These are phyloP conservation scores for Phyllosticta capitalensis DNA, from an alignment of 2,329 filamentous ascomycete species.

Conservation along the genomic window DNA sequence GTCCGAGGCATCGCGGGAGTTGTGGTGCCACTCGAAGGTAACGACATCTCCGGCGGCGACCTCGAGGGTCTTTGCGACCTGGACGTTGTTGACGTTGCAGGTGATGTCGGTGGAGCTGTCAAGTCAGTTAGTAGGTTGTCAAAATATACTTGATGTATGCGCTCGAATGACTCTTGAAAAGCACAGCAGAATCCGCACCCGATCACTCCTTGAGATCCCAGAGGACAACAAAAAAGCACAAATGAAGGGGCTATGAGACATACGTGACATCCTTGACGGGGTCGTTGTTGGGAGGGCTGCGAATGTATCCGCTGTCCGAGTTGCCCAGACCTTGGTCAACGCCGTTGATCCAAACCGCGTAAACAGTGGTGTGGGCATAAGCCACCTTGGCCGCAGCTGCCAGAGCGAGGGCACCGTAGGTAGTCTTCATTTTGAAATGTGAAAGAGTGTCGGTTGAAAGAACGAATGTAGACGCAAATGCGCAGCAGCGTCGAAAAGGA, in stretches of 20 bases:
- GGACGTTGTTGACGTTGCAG: slow-evolving; percentile 26
- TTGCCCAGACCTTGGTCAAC: slow-evolving; percentile 26
- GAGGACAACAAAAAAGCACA: not conserved
- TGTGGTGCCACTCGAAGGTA: slow-evolving; percentile 43
- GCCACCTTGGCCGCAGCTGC: slow-evolving; percentile 22
- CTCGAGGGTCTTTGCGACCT: slow-evolving; percentile 32
- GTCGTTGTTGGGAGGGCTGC: slow-evolving; percentile 33
- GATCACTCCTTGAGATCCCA: too few relatives aligned
- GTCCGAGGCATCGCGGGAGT: slow-evolving; percentile 34
- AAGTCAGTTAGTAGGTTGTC: too few relatives aligned
- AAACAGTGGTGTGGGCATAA: slow-evolving; percentile 27
- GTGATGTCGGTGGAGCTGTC: slow-evolving; percentile 20
- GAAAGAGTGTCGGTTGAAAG: slow-evolving; percentile 9
- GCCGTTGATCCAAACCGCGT: slow-evolving; percentile 34
- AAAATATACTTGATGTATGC: too few relatives aligned
- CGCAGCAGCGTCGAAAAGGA: slow-evolving; percentile 3
- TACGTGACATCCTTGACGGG: slow-evolving; percentile 25
- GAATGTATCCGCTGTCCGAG: slow-evolving; percentile 38
- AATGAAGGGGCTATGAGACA: not conserved
- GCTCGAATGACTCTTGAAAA: too few relatives aligned
- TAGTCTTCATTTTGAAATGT: slow-evolving; percentile 23
- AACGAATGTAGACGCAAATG: slow-evolving; percentile 4
- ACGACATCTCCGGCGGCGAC: slow-evolving; percentile 40
- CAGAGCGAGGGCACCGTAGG: slow-evolving; percentile 21
- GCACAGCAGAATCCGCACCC: too few relatives aligned